Percentiles rank a stretch among this genome's conserved stretches.
Conservation (phyloP, 345 rosid genomes). For the Rhodamnia argentea region DNA sequence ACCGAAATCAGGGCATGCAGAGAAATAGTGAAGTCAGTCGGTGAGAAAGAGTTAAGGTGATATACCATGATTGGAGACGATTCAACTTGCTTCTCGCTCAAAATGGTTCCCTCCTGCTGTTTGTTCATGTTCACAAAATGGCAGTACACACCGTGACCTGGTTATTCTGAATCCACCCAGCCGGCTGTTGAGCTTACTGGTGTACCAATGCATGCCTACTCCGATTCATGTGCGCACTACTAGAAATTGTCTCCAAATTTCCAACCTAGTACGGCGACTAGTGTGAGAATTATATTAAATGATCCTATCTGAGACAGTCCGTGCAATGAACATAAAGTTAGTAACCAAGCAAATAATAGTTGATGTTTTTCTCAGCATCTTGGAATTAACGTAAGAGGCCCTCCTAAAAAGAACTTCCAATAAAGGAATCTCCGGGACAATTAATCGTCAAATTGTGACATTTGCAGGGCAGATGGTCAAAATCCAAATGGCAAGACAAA, state of each 20-base stretch:
- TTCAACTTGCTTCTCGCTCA: constrained; percentile 17
- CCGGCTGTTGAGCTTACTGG: background rate
- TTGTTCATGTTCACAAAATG: constrained; percentile 20
- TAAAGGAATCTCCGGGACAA: background rate
- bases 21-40: background rate
- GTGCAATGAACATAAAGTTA: background rate
- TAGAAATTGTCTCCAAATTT: background rate
- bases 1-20: background rate
- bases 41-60: background rate
- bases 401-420: background rate
- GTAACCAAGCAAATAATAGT: background rate
- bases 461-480: background rate
- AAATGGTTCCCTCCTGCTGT: constrained; percentile 20
- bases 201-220: background rate
- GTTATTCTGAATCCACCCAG: background rate
- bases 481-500: background rate
- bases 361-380: background rate
- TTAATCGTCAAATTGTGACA: background rate
- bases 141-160: background rate
- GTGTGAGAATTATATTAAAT: background rate
- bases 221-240: background rate
- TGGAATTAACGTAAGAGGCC: background rate
- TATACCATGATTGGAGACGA: constrained; percentile 31
- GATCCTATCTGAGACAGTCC: background rate
- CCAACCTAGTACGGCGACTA: background rate